Percentiles rank a stretch among this genome's conserved stretches.
Evolutionary conservation across 2,329 filamentous ascomycete species (phyloP).

Genomic region (Colletotrichum musicola): DNA sequence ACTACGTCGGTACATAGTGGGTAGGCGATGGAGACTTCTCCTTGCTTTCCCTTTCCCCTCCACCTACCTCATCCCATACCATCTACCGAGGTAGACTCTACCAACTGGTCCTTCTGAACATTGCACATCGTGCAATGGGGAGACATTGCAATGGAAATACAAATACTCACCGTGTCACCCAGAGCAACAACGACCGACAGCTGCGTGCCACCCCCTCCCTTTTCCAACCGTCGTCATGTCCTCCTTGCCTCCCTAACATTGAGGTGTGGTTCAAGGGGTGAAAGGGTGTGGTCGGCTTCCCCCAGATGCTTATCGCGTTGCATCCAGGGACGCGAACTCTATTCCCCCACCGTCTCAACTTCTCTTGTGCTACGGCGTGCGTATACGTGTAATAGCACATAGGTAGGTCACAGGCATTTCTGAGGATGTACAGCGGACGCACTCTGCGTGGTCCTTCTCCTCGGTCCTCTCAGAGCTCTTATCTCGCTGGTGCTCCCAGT

Average conservation of each 20-base stretch:
- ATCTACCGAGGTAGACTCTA: background rate
- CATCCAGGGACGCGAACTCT: constrained; percentile 19
- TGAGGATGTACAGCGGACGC: background rate
- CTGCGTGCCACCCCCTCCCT: background rate
- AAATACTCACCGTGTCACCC: background rate
- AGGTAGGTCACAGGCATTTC: constrained; percentile 11
- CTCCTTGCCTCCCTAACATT: background rate
- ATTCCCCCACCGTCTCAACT: constrained; percentile 33
- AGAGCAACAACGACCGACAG: background rate
- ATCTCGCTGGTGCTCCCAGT: background rate
- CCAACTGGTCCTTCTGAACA: background rate
- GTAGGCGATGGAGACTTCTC: background rate
- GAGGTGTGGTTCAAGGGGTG: constrained; percentile 16
- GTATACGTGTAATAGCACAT: too few relatives aligned
- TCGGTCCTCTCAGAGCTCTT: background rate
- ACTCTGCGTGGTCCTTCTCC: background rate
- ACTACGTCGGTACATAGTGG: too few relatives aligned
- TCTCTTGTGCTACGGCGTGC: background rate
- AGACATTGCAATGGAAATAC: too few relatives aligned
- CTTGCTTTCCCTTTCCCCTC: background rate
- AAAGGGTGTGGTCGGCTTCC: background rate
- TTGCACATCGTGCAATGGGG: background rate
- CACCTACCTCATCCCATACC: background rate
- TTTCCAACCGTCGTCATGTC: background rate
- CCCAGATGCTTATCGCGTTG: constrained; percentile 13